These are phyloP conservation scores for Blastocystis sp. DNA, from an alignment of 352 stramenopile species.

Conservation along the genomic window DNA sequence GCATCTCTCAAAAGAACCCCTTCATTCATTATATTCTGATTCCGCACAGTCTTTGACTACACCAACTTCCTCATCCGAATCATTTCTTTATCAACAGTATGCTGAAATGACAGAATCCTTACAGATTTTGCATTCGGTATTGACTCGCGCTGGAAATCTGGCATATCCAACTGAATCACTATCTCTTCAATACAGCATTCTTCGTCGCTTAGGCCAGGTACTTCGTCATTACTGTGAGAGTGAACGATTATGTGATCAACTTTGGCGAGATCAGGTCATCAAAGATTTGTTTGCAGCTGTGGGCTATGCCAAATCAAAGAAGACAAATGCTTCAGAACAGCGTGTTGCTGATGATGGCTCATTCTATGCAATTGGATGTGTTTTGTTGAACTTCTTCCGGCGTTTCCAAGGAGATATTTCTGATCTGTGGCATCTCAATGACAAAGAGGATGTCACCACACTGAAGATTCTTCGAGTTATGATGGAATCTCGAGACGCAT, in stretches of 20 bases:
- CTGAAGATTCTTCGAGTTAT: slow-evolving; percentile 7
- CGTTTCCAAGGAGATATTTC: slow-evolving; percentile 46
- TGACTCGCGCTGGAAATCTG: background rate
- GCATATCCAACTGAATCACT: background rate
- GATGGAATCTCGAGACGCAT: background rate
- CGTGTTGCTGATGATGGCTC: background rate
- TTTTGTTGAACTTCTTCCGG: slow-evolving; percentile 2
- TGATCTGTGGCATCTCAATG: background rate
- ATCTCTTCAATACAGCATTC: background rate
- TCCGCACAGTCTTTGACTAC: background rate
- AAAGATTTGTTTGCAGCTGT: background rate
- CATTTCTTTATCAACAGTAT: background rate
- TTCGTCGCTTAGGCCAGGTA: background rate
- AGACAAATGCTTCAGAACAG: background rate
- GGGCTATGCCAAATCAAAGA: background rate
- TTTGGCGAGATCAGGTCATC: slow-evolving; percentile 8
- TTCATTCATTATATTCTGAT: background rate
- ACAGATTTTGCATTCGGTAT: background rate
- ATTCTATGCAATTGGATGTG: slow-evolving; percentile 36
- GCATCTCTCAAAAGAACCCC: background rate
- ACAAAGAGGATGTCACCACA: background rate
- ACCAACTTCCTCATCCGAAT: background rate
- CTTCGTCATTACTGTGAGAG: slow-evolving; percentile 24
- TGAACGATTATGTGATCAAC: background rate
- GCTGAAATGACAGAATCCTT: background rate